Conservation (phyloP, 2,329 filamentous ascomycete species). For the Pseudohalonectria lignicola region DNA sequence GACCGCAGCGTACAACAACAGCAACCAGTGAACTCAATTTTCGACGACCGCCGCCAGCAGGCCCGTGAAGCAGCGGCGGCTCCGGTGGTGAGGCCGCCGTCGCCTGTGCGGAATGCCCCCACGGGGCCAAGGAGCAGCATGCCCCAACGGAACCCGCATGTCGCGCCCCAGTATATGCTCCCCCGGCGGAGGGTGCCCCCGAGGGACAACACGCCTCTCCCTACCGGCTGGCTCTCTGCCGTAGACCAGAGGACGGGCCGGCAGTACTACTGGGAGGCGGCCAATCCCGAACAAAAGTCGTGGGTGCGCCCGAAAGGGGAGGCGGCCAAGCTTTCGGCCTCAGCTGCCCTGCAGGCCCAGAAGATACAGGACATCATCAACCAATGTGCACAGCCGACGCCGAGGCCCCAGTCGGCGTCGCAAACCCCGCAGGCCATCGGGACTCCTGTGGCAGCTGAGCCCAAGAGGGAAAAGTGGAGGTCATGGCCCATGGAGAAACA, state of each 20-base stretch:
- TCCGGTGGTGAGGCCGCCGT: conserved; percentile 24
- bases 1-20: conserved; percentile 53
- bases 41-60: conserved; percentile 51
- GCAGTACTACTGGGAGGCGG: conserved; percentile 60
- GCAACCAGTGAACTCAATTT: conserved; percentile 42
- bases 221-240: conserved; percentile 77
- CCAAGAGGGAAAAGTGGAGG: conserved; percentile 61
- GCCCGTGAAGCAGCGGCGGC: conserved; percentile 26
- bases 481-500: conserved; percentile 68
- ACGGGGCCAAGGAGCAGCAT: conserved; percentile 51
- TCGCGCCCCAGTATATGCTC: conserved; percentile 33
- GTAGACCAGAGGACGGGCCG: conserved; percentile 58
- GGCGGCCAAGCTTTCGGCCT: conserved; percentile 41
- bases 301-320: conserved; percentile 71
- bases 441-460: conserved; percentile 39
- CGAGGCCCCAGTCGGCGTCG: conserved; percentile 41
- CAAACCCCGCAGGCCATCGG: conserved; percentile 54
- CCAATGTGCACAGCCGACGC: conserved; percentile 33
- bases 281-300: conserved; percentile 45
- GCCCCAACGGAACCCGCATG: conserved; percentile 38
- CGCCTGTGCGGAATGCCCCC: conserved; percentile 35
- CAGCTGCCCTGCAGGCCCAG: conserved; percentile 46
- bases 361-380: conserved; percentile 77
- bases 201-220: conserved; percentile 34
- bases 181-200: conserved; percentile 1